Conservation (phyloP, 1,284 basidiomycete species). For the Microbotryum saponariae region DNA sequence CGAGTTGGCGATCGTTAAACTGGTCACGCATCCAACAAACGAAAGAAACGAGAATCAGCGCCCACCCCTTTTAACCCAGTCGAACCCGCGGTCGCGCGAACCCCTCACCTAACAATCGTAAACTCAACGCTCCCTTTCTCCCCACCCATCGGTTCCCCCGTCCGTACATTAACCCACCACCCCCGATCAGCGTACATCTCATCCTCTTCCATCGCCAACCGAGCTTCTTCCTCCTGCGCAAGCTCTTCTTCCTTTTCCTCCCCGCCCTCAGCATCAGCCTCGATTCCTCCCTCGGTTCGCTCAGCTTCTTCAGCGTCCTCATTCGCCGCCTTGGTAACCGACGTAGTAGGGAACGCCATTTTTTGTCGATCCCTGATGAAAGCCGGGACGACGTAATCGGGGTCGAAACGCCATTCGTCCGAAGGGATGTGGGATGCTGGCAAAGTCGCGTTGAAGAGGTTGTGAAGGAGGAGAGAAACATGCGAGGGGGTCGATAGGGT, state of each 20-base stretch:
- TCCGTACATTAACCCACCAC: constrained; percentile 70
- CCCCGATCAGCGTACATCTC: constrained; percentile 45
- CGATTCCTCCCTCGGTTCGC: constrained; percentile 32
- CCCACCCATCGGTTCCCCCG: constrained; percentile 65
- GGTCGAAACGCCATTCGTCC: constrained; percentile 78
- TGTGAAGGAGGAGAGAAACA: constrained; percentile 81
- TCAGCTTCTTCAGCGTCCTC: constrained; percentile 37
- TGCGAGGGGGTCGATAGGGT: constrained; percentile 90
- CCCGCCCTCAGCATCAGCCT: constrained; percentile 11
- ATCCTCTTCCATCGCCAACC: constrained; percentile 26
- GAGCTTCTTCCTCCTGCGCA: constrained; percentile 9
- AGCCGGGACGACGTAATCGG: constrained; percentile 44
- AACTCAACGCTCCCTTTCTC: constrained; percentile 65
- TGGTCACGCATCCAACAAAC: constrained; percentile 39
- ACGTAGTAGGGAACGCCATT: neutral
- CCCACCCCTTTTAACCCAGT: too few species aligned
- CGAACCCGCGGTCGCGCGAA: too few species aligned
- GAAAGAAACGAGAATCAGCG: too few species aligned
- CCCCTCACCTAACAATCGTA: constrained; percentile 75
- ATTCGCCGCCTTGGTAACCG: neutral
- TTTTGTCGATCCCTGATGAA: constrained; percentile 11
- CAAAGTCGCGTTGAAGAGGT: constrained; percentile 95
- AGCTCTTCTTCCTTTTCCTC: constrained; percentile 20
- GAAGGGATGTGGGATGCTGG: constrained; percentile 81
- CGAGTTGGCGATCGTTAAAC: constrained; percentile 84